A percentile compares a stretch with the other conserved stretches of the same genome.
phyloP scores from a whole-genome alignment of 768 basidiomycete species.

The Mycena vitilis region DNA sequence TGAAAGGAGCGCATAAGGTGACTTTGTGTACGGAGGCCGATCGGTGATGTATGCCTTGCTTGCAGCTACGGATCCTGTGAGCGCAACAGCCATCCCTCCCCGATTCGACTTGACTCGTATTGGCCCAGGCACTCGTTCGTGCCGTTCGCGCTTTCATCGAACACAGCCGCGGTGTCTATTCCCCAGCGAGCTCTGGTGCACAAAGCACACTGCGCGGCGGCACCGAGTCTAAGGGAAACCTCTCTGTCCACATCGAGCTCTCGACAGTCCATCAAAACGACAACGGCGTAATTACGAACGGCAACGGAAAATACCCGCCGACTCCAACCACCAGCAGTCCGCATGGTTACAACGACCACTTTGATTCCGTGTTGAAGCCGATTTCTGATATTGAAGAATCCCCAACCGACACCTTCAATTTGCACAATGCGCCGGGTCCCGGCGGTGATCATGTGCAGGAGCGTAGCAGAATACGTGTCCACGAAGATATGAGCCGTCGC shows the following conservation, averaged over 20 bases:
- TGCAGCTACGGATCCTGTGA: slow-evolving; percentile 31
- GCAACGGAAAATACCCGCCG: not conserved
- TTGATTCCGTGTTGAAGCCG: not conserved
- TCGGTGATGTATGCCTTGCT: slow-evolving; percentile 31
- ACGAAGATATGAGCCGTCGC: not conserved
- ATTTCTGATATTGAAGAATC: not conserved
- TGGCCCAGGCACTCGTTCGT: slow-evolving; percentile 1
- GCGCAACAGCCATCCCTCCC: not conserved
- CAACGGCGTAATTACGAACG: not conserved
- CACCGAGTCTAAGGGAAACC: not conserved
- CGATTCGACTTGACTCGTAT: not conserved
- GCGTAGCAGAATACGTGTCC: not conserved
- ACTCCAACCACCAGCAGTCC: not conserved
- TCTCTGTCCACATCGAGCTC: slow-evolving; percentile 19
- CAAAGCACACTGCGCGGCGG: not conserved
- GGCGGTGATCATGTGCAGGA: not conserved
- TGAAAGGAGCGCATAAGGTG: slow-evolving; percentile 8
- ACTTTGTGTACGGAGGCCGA: slow-evolving; percentile 31
- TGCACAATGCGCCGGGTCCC: not conserved
- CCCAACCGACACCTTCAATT: not conserved
- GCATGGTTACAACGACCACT: not conserved
- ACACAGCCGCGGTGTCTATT: slow-evolving; percentile 1
- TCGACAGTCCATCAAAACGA: slow-evolving; percentile 14
- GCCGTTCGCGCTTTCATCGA: slow-evolving; percentile 8
- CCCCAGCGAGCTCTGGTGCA: not conserved